Evolutionary conservation across 768 basidiomycete genomes (phyloP), one percentile per base, ranked within the genome.

Genomic region (Tulasnella sp.): DNA sequence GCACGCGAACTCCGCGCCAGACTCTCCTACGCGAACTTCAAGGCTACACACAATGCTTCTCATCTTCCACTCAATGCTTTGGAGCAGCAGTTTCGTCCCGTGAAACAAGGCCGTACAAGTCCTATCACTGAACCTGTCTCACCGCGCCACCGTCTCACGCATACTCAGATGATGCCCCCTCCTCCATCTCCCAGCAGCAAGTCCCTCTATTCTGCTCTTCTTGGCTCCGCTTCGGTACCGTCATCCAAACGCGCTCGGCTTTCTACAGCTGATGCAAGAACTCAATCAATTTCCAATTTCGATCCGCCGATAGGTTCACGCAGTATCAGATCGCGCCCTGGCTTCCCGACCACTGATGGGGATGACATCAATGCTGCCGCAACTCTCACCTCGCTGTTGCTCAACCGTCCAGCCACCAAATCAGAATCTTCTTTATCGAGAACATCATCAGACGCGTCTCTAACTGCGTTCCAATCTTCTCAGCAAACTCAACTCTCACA

Each of bases 11-110:
- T 90, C 51, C 78, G 87, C 55, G 74, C 85, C 59, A 80, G 85
- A 58, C 74, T 90, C 45, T 75, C 83, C 0, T 85, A 86, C 65
- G 86, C 86, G 20, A 80, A 81, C 1, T 87, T 82, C 73, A 89
- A 89, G 67, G 83, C 86, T 4, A 72, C 73, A 12, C 75, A 85
- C 64, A 82, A 85, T 63, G 66, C 83, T 49, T 69, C 79, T 8
- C 75, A 78, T 49, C 68, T 78, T 44, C 70, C 79, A 39, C 67
- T 87, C 43, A 72, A 73, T 59, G 83, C 87, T 56, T 73, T 86
- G 41, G 87, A 89, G 37, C 47, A 56, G 24, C 44, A 49, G 37
- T 42, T 34, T 33, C n/a, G n/a, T n/a, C n/a, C n/a, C n/a, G 44
- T 24, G 16, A 32, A 50, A 20, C 32, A 52, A 35, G 43, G 44